Base-by-base conservation (phyloP, 306 rosid genomes). In the Datisca glomerata region DNA sequence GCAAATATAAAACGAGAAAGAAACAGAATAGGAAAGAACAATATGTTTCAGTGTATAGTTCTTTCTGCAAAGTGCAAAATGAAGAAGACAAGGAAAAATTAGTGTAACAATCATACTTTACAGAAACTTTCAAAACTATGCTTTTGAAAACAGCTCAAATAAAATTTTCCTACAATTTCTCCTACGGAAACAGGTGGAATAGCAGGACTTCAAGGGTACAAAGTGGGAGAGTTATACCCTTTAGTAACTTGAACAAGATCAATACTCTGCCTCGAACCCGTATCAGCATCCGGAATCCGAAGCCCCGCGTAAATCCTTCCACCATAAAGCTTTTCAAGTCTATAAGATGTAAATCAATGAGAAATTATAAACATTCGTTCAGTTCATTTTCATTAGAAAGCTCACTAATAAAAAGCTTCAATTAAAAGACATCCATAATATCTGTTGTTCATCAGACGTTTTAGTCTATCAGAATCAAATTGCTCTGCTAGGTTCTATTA, bases 251-350 rank as follows among this genome's bases (percentile, higher is more conserved):
- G 86, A 64, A 89, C 86, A 25, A 77, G 28, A 55, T 89, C 86
- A 65, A 89, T 83, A 52, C 53, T 64, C 76, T 79, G 93, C n/a
- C 63, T 58, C 10, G 84, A 59, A 43, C 76, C 69, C 24, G 89
- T 60, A 42, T 83, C 94, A n/a, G 94, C 81, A 57, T 87, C 97
- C 0, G 97, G 97, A 59, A 89, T 77, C 14, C 94, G 81, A 56
- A 89, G 93, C 42, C 93, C 97, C 3, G 66, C 75, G 45, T 62
- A 72, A 9, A 63, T 78, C 48, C 65, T 79, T 27, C 77, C 94
- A 27, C 86, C 85, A 18, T 73, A 77, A 56, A 79, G 61, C 80
- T 83, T 80, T 38, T 61, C 64, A 47, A 87, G 68, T 61, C 94
- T 83, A 57, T 8, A 15, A 25, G 5, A 16, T 16, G 33, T 32